Evolutionary conservation across 1,139 yeast genomes (phyloP).

Genomic region (Meyerozyma elateridarum): DNA sequence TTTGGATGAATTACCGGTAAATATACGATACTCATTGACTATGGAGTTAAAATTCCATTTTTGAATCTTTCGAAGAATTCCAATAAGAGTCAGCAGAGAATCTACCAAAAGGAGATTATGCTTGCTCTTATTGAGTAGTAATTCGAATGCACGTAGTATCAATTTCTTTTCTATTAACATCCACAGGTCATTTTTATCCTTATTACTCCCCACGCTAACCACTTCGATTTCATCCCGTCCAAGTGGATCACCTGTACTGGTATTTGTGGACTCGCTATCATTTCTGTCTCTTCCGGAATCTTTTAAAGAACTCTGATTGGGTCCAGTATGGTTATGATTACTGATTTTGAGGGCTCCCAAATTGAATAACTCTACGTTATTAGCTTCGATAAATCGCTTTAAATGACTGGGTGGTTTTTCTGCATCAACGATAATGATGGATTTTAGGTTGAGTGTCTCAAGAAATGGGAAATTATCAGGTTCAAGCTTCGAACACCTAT

Average conservation of each 20-base stretch:
- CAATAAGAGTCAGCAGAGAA: constrained; percentile 73
- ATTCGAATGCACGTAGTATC: constrained; percentile 52
- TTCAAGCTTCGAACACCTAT: constrained; percentile 51
- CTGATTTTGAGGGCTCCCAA: constrained; percentile 34
- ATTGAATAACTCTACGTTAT: constrained; percentile 41
- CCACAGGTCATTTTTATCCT: constrained; percentile 52
- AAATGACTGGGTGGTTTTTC: constrained; percentile 63
- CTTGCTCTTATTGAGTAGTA: constrained; percentile 57
- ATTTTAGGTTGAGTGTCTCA: constrained; percentile 55
- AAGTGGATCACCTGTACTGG: constrained; percentile 16
- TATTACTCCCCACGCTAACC: constrained; percentile 10
- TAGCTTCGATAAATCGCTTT: constrained; percentile 40
- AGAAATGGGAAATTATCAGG: constrained; percentile 61
- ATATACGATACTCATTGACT: constrained; percentile 77
- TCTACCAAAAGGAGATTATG: constrained; percentile 76
- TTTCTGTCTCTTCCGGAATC: constrained; percentile 17
- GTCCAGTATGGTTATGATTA: constrained; percentile 37
- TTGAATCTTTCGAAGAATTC: constrained; percentile 74
- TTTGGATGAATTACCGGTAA: constrained; percentile 59
- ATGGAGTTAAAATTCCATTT: constrained; percentile 87
- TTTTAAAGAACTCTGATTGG: constrained; percentile 10
- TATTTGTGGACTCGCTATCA: constrained; percentile 9
- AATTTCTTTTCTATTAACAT: constrained; percentile 63
- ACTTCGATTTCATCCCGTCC: constrained; percentile 8
- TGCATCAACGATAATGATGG: constrained; percentile 62